A percentile compares a stretch with the other conserved stretches of the same genome.
Conservation (phyloP, 1,284 basidiomycete species). For the Cryptococcus amylolentus region DNA sequence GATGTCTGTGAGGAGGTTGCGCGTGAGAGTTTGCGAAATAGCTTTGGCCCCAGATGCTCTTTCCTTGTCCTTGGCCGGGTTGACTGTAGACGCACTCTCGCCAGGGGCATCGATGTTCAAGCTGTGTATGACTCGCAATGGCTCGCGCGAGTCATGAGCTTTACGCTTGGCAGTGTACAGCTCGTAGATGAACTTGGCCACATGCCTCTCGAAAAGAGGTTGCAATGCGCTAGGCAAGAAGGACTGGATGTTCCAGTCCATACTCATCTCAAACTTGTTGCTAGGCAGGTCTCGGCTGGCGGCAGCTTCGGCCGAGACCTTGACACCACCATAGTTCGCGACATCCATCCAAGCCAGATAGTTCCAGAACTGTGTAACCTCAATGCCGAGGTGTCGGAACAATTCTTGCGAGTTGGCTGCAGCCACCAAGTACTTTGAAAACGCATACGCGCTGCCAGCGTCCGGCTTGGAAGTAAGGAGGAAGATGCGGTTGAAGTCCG, state of each 20-base stretch:
- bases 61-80: constrained; percentile 68
- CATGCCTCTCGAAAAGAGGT: constrained; percentile 66
- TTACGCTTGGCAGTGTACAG: constrained; percentile 73
- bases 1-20: constrained; percentile 72
- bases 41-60: constrained; percentile 66
- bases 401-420: constrained; percentile 93
- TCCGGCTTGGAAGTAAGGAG: constrained; percentile 90
- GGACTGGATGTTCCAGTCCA: constrained; percentile 91
- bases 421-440: constrained; percentile 88
- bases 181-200: constrained; percentile 83
- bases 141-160: constrained; percentile 59
- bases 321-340: constrained; percentile 87
- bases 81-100: constrained; percentile 53
- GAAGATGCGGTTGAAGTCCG: constrained; percentile 88
- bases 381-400: constrained; percentile 88
- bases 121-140: constrained; percentile 71
- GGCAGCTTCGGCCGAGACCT: constrained; percentile 61
- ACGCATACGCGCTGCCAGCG: constrained; percentile 89
- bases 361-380: constrained; percentile 89
- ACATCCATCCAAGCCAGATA: constrained; percentile 94
- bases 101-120: constrained; percentile 47
- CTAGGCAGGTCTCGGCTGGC: constrained; percentile 26
- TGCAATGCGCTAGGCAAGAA: constrained; percentile 87
- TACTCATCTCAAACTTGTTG: constrained; percentile 59
- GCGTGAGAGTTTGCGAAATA: constrained; percentile 74